A percentile compares a stretch with the other conserved stretches of the same genome.
These are phyloP conservation scores for Pythium phragmitis DNA, from an alignment of 352 stramenopile species.

Conservation along the genomic window DNA sequence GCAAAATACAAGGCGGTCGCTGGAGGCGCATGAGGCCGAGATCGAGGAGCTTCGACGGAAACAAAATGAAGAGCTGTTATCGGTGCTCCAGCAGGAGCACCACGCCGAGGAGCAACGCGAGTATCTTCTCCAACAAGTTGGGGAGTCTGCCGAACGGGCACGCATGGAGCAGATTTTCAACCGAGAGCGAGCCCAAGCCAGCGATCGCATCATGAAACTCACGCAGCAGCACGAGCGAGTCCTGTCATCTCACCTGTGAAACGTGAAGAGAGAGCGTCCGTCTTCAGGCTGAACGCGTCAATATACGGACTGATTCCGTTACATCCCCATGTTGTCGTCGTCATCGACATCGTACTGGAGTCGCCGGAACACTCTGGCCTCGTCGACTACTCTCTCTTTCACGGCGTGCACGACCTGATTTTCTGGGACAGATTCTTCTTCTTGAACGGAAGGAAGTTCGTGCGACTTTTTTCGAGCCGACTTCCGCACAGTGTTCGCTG, in stretches of 20 bases:
- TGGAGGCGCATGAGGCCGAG: constrained; percentile 26
- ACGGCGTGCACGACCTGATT: not conserved
- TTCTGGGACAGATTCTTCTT: constrained; percentile 6
- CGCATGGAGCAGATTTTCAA: constrained; percentile 74
- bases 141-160: constrained; percentile 33
- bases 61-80: constrained; percentile 74
- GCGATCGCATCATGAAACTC: constrained; percentile 80
- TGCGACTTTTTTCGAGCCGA: constrained; percentile 28
- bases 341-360: constrained; percentile 30
- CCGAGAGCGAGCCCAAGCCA: constrained; percentile 63
- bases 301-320: constrained; percentile 6
- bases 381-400: constrained; percentile 13
- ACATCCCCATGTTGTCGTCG: constrained; percentile 21
- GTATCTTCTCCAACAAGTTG: constrained; percentile 49
- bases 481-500: constrained; percentile 33
- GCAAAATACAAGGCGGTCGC: constrained; percentile 6
- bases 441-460: constrained; percentile 18
- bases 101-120: constrained; percentile 81
- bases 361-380: constrained; percentile 20
- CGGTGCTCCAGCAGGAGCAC: constrained; percentile 75
- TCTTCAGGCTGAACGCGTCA: constrained; percentile 14
- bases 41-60: constrained; percentile 54
- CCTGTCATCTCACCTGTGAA: constrained; percentile 36
- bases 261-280: constrained; percentile 7
- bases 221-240: constrained; percentile 68